A percentile compares a stretch with the other conserved stretches of the same genome.
Evolutionary conservation across 495 filamentous ascomycete species (phyloP).

Genomic region (Penicillium ochrochloron): DNA sequence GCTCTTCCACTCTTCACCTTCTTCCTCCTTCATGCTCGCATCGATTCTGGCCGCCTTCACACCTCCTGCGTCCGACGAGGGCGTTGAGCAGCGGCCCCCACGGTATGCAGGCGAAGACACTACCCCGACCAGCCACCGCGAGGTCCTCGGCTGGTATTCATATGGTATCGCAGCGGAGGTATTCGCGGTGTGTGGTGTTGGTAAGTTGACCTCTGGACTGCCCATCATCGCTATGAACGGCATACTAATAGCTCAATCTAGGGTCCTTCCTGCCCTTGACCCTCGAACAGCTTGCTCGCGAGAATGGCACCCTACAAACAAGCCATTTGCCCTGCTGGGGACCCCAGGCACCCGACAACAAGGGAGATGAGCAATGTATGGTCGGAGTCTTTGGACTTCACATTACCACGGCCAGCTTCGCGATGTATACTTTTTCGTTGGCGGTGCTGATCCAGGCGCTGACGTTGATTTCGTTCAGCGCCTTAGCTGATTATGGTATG

Average conservation of each 20-base stretch:
- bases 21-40: slow-evolving; percentile 26
- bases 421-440: slow-evolving; percentile 59
- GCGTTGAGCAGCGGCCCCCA: slow-evolving; percentile 40
- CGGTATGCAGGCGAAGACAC: slow-evolving; percentile 82
- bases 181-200: slow-evolving; percentile 85
- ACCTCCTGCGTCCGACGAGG: slow-evolving; percentile 25
- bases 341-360: slow-evolving; percentile 22
- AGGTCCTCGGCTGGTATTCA: slow-evolving; percentile 86
- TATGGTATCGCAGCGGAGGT: slow-evolving; percentile 92
- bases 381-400: slow-evolving; percentile 49
- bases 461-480: slow-evolving; percentile 57
- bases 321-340: slow-evolving; percentile 48
- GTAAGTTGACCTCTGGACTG: slow-evolving; percentile 20
- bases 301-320: slow-evolving; percentile 73
- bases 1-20: slow-evolving; percentile 22
- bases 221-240: not conserved
- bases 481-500: slow-evolving; percentile 59
- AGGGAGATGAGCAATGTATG: slow-evolving; percentile 48
- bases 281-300: slow-evolving; percentile 83
- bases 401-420: slow-evolving; percentile 58
- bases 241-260: slow-evolving; percentile 29
- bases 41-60: slow-evolving; percentile 30
- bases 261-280: slow-evolving; percentile 90
- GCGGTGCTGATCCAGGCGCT: slow-evolving; percentile 58
- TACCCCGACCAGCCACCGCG: slow-evolving; percentile 74